Percentiles rank a stretch among this genome's conserved stretches.
phyloP scores from a whole-genome alignment of 2,329 filamentous ascomycete species.

The Tolypocladium ophioglossoides region DNA sequence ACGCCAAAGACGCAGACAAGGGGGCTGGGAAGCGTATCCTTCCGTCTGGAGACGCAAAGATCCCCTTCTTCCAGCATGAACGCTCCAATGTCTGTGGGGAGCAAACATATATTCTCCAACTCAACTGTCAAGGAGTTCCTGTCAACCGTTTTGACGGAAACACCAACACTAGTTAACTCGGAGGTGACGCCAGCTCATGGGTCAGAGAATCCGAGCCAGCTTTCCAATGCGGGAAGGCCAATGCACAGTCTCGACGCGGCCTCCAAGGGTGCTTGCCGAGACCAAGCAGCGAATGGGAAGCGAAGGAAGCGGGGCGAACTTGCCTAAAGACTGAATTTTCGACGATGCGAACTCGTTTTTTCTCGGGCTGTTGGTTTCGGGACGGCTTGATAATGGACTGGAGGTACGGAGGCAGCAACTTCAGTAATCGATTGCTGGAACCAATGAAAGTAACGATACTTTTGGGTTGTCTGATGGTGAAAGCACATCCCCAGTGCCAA shows the following conservation, averaged over 20 bases:
- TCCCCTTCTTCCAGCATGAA: neutral
- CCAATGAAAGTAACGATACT: neutral
- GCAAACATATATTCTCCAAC: neutral
- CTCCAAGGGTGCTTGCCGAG: slow-evolving; percentile 7
- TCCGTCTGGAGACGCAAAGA: neutral
- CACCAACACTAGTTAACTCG: neutral
- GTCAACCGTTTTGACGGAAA: neutral
- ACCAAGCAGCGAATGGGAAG: neutral
- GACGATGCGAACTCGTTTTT: neutral
- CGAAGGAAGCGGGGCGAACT: neutral
- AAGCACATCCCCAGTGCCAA: neutral
- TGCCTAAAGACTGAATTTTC: neutral
- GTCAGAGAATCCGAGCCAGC: neutral
- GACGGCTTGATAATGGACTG: neutral
- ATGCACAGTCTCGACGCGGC: no score
- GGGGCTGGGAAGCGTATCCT: no score
- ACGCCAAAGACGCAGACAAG: neutral
- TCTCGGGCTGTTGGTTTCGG: neutral
- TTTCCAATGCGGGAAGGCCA: neutral
- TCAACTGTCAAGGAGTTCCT: neutral
- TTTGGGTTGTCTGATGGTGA: no score
- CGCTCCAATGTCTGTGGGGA: neutral
- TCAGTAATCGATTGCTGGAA: neutral
- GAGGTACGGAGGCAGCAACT: neutral
- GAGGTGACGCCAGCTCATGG: neutral